Evolutionary conservation across 306 rosid genomes (phyloP), one percentile per base, ranked within the genome.

Genomic region (Malus asiatica): DNA sequence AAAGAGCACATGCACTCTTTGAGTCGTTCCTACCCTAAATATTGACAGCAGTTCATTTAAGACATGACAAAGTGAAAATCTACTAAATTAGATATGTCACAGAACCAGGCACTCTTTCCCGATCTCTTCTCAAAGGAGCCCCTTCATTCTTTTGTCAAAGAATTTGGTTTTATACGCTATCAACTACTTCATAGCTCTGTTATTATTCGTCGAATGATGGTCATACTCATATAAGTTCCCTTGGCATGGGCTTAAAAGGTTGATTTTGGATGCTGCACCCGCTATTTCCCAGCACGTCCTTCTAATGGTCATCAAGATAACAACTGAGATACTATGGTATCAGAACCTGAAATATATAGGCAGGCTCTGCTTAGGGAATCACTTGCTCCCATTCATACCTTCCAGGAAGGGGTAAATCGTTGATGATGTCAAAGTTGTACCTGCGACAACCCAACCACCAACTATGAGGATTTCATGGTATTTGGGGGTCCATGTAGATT

Each of bases 371-470:
- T 83, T 84, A 86, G 72, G 88, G 87, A 76, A 81, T 81, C 42
- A 89, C 88, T 82, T 86, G 92, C 85, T 88, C 85, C 98, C 98
- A 92, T 74, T 95, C 96, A 68, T 83, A 95, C 75, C 92, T 87
- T 71, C 98, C 98, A 8, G 89, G 86, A 53, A 90, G 86, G 33
- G 97, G 98, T 61, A 73, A 77, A 18, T 92, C 98, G 60, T 79
- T 86, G 73, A 79, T 83, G 61, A 92, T 44, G 80, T 95, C 96
- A 22, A 90, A 95, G 86, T 95, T 95, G 82, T 95, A 95, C 90
- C 98, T 95, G 93, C 76, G 69, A 77, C 79, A 83, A 48, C 40
- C 62, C 75, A 32, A 72, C 27, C 45, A 44, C 65, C 11, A 71
- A 42, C 78, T 52, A 42, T 30, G 64, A 35, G 6, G 55, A 40